Evolutionary conservation across 148 eudicot species (phyloP).

Genomic region (Nepenthes mirabilis): DNA sequence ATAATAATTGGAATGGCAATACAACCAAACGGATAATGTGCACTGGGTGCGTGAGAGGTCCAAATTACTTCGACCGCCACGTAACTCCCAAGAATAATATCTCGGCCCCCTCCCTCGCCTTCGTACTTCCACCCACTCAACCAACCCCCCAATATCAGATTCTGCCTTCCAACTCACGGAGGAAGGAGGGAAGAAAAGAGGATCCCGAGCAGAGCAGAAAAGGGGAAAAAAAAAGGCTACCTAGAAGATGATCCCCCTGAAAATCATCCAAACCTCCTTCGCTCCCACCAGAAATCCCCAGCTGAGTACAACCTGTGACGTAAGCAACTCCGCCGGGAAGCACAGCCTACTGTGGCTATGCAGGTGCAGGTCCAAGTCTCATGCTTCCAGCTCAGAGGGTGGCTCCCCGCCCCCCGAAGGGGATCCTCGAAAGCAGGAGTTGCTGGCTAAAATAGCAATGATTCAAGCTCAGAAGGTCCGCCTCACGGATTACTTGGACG

Average conservation of each 20-base stretch:
- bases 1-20: too few relatives aligned
- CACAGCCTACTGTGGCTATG: conserved; percentile 18
- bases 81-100: too few relatives aligned
- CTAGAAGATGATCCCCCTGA: conserved; percentile 38
- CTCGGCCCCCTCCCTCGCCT: too few relatives aligned
- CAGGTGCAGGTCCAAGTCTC: conserved; percentile 36
- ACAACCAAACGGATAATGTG: too few relatives aligned
- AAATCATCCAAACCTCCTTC: conserved; percentile 42
- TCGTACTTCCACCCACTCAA: too few relatives aligned
- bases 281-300: conserved; percentile 19
- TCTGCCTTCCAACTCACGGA: too few relatives aligned
- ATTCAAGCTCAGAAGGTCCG: conserved; percentile 69
- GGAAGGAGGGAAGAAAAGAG: too few relatives aligned
- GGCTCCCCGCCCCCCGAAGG: conserved; percentile 27
- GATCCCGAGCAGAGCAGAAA: not conserved
- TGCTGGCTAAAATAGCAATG: conserved; percentile 70
- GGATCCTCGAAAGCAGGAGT: conserved; percentile 55
- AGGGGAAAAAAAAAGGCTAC: not conserved
- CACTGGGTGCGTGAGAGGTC: too few relatives aligned
- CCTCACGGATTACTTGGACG: conserved; percentile 78
- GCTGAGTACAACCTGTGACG: conserved; percentile 13
- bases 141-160: too few relatives aligned
- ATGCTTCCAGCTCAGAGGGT: conserved; percentile 18
- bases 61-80: too few relatives aligned
- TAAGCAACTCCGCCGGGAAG: conserved; percentile 11